A percentile compares a stretch with the other conserved stretches of the same genome.
These are phyloP conservation scores for Cytospora piceae DNA, from an alignment of 2,329 filamentous ascomycete genomes.

Conservation along the genomic window DNA sequence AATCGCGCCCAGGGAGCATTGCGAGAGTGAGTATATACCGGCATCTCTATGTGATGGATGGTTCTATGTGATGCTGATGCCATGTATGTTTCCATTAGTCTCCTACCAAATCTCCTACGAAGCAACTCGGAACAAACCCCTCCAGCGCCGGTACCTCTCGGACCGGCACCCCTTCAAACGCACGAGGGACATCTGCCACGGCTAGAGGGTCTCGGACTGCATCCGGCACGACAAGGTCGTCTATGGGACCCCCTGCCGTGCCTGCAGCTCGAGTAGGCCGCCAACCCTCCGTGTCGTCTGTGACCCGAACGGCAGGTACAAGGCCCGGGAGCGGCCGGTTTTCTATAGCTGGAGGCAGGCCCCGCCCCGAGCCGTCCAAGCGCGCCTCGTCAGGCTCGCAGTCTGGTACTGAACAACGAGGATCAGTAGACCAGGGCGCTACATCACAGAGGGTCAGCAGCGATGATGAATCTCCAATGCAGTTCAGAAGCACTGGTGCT, in stretches of 20 bases:
- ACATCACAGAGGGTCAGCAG: slow-evolving; percentile 53
- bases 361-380: slow-evolving; percentile 40
- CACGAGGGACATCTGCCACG: slow-evolving; percentile 47
- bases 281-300: slow-evolving; percentile 50
- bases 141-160: slow-evolving; percentile 64
- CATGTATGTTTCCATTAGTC: slow-evolving; percentile 55
- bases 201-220: slow-evolving; percentile 58
- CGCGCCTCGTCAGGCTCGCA: slow-evolving; percentile 43
- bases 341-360: slow-evolving; percentile 44
- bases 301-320: slow-evolving; percentile 36
- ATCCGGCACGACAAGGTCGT: slow-evolving; percentile 58
- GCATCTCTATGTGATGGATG: not conserved
- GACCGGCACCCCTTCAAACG: slow-evolving; percentile 66
- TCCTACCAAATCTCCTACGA: slow-evolving; percentile 79
- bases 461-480: slow-evolving; percentile 53
- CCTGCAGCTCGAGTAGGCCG: slow-evolving; percentile 50
- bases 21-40: slow-evolving; percentile 51
- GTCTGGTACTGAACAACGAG: slow-evolving; percentile 45
- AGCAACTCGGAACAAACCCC: slow-evolving; percentile 62
- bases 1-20: slow-evolving; percentile 59
- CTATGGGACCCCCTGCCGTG: slow-evolving; percentile 68
- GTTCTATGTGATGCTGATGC: slow-evolving; percentile 9
- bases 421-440: slow-evolving; percentile 39
- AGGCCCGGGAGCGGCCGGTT: slow-evolving; percentile 48
- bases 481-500: slow-evolving; percentile 52